Percentiles rank a stretch among this genome's conserved stretches.
These are phyloP conservation scores for Lentinula detonsa DNA, from an alignment of 768 basidiomycete species.

Conservation along the genomic window DNA sequence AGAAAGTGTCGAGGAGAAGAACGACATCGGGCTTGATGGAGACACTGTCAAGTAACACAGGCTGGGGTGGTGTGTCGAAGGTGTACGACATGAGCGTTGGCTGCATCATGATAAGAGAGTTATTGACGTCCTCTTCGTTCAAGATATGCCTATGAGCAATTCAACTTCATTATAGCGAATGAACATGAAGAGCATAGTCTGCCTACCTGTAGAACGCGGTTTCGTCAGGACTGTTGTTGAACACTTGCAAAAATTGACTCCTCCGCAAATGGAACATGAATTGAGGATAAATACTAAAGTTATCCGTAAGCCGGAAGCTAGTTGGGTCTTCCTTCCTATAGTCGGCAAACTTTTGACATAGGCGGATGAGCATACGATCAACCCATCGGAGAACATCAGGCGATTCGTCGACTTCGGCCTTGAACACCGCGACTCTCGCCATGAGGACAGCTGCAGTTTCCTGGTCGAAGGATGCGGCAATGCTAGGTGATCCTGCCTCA, in stretches of 20 bases:
- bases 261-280: constrained; percentile 99
- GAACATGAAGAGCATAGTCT: neutral
- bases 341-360: constrained; percentile 99
- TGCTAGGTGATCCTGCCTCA: constrained; percentile 91
- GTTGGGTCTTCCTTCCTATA: constrained; percentile 97
- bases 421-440: constrained; percentile 98
- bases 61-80: constrained; percentile 86
- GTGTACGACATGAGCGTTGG: constrained; percentile 99
- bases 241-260: constrained; percentile 98
- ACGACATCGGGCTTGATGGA: constrained; percentile 97
- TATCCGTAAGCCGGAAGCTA: constrained; percentile 88
- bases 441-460: constrained; percentile 97
- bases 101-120: constrained; percentile 99
- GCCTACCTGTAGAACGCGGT: constrained; percentile 93
- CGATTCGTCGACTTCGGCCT: constrained; percentile 97
- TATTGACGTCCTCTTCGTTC: constrained; percentile 98
- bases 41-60: constrained; percentile 93
- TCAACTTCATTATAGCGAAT: neutral
- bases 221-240: constrained; percentile 99
- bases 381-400: constrained; percentile 97
- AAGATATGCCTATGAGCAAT: constrained; percentile 69
- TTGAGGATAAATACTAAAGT: constrained; percentile 98
- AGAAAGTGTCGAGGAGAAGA: constrained; percentile 96
- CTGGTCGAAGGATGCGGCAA: constrained; percentile 94
- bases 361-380: constrained; percentile 95